Evolutionary conservation across 441 rosid species (phyloP).

Genomic region (Gossypium schwendimanii): DNA sequence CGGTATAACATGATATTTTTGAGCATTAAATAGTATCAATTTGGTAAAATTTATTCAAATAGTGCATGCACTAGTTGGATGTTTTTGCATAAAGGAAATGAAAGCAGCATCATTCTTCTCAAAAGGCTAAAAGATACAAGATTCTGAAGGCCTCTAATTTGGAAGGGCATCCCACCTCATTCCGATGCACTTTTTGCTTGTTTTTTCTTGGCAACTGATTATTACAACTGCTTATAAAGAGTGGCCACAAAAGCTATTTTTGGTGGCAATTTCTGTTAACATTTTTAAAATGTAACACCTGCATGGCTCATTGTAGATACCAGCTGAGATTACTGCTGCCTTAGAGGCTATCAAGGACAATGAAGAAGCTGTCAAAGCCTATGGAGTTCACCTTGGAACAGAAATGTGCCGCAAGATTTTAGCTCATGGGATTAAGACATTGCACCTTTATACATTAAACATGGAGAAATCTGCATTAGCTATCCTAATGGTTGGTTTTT

Average conservation of each 20-base stretch:
- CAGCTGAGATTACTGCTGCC: constrained; percentile 75
- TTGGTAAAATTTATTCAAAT: neutral
- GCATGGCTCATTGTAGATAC: constrained; percentile 44
- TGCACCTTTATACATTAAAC: constrained; percentile 88
- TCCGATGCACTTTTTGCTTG: neutral
- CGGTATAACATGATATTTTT: neutral
- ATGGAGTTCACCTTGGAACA: constrained; percentile 86
- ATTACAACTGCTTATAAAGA: neutral
- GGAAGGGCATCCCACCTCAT: neutral
- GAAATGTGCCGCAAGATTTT: constrained; percentile 87
- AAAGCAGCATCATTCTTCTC: neutral
- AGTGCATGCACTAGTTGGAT: neutral
- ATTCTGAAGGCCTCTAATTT: neutral
- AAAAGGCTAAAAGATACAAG: neutral
- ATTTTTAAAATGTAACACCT: neutral
- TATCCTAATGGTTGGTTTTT: constrained; percentile 54
- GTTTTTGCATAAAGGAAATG: neutral
- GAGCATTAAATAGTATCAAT: neutral
- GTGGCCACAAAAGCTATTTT: neutral
- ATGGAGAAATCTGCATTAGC: constrained; percentile 96
- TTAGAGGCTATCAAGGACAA: constrained; percentile 90
- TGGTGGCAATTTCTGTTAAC: neutral
- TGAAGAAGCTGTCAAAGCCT: constrained; percentile 88
- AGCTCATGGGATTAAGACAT: constrained; percentile 72
- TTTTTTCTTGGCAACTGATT: neutral